These are phyloP conservation scores for Suillus weaverae DNA, from an alignment of 768 basidiomycete species.

Conservation along the genomic window DNA sequence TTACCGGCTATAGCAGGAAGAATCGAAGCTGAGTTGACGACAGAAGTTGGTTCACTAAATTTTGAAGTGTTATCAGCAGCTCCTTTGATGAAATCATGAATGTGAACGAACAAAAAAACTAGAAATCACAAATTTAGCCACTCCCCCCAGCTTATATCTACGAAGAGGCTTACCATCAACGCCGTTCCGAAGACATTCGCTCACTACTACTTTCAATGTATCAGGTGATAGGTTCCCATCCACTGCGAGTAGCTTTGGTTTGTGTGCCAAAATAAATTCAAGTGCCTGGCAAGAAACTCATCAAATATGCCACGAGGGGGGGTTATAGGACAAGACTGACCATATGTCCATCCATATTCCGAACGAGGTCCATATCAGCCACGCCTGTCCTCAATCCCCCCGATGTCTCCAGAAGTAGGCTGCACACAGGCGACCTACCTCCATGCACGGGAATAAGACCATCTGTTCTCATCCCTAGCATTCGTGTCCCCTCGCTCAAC, in stretches of 20 bases:
- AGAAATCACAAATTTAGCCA: slow-evolving; percentile 9
- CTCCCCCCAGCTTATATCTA: background rate
- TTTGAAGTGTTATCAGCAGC: background rate
- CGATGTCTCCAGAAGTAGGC: slow-evolving; percentile 70
- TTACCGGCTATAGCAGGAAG: slow-evolving; percentile 57
- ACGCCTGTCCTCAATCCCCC: slow-evolving; percentile 83
- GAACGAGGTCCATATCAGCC: slow-evolving; percentile 84
- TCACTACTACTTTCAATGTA: slow-evolving; percentile 51
- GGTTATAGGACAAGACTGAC: slow-evolving; percentile 30
- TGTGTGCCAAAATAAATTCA: slow-evolving; percentile 29
- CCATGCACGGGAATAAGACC: slow-evolving; percentile 54
- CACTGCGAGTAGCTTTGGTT: slow-evolving; percentile 62
- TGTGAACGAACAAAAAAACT: slow-evolving; percentile 73
- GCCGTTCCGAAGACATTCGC: slow-evolving; percentile 45
- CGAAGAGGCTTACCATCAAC: slow-evolving; percentile 52
- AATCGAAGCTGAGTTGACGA: slow-evolving; percentile 73
- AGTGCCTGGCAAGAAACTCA: background rate
- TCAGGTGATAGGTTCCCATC: slow-evolving; percentile 73
- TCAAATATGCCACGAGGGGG: background rate
- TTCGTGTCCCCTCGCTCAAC: slow-evolving; percentile 53
- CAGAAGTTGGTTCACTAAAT: slow-evolving; percentile 89
- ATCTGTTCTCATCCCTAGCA: slow-evolving; percentile 78
- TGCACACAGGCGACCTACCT: slow-evolving; percentile 77
- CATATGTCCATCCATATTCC: slow-evolving; percentile 42
- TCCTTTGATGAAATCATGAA: background rate